phyloP scores from a whole-genome alignment of 345 rosid genomes.

The Salix exigua region DNA sequence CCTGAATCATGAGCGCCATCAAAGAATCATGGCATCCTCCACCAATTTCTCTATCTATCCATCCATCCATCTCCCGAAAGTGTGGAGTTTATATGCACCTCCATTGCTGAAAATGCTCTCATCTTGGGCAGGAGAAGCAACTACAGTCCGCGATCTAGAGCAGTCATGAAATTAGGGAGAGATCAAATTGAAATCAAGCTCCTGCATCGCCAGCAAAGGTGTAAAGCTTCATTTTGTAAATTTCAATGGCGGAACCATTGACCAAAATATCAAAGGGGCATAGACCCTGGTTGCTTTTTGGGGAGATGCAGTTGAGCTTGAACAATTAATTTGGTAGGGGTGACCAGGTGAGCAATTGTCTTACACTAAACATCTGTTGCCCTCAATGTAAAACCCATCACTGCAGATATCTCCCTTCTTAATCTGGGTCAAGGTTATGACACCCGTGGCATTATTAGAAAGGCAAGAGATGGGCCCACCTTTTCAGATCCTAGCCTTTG shows the following conservation, averaged over 20 bases:
- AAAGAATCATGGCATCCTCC: slow-evolving; percentile 68
- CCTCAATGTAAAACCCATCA: too few relatives aligned
- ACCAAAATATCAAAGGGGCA: neutral
- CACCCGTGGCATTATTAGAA: too few relatives aligned
- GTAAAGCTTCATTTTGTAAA: slow-evolving; percentile 1
- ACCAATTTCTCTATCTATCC: slow-evolving; percentile 83
- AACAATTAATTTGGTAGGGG: too few relatives aligned
- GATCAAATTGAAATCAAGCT: slow-evolving; percentile 22
- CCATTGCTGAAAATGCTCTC: slow-evolving; percentile 34
- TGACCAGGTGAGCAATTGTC: slow-evolving; percentile 17
- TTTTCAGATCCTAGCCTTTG: slow-evolving; percentile 17
- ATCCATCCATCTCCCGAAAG: slow-evolving; percentile 86
- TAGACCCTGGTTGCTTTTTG: slow-evolving; percentile 26
- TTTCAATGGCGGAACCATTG: neutral
- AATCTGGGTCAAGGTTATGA: too few relatives aligned
- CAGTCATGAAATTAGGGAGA: slow-evolving; percentile 17
- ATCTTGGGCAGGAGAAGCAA: slow-evolving; percentile 33
- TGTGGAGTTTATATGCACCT: slow-evolving; percentile 51
- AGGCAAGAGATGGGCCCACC: slow-evolving; percentile 24
- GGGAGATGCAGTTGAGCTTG: slow-evolving; percentile 11
- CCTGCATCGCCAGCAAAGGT: slow-evolving; percentile 21
- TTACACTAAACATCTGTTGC: slow-evolving; percentile 10
- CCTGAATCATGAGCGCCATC: slow-evolving; percentile 77
- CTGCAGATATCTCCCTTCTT: too few relatives aligned
- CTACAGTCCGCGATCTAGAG: slow-evolving; percentile 21